A percentile compares a stretch with the other conserved stretches of the same genome.
These are phyloP conservation scores for Neolentinus lepideus DNA, from an alignment of 1,284 basidiomycete genomes.

Conservation along the genomic window DNA sequence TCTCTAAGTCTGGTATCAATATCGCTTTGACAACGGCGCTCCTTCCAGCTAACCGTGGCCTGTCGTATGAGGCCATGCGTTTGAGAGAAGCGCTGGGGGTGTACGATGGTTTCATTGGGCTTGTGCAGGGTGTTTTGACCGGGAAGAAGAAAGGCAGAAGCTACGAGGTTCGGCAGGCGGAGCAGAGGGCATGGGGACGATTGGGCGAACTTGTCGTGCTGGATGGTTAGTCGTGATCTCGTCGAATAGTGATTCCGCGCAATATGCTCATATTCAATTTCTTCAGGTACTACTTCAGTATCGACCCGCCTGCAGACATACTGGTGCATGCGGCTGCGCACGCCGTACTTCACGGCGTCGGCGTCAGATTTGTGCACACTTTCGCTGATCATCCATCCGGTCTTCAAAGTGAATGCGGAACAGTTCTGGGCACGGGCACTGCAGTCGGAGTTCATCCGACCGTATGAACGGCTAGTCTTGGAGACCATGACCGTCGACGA, in stretches of 20 bases:
- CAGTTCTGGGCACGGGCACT: conserved; percentile 23
- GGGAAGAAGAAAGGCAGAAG: conserved; percentile 20
- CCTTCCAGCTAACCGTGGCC: conserved; percentile 24
- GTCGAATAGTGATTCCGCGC: no score
- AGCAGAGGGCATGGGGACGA: conserved; percentile 45
- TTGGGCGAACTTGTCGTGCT: conserved; percentile 45
- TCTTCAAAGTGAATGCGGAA: conserved; percentile 30
- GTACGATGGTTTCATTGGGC: conserved; percentile 30
- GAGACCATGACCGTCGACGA: conserved; percentile 39
- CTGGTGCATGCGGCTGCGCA: conserved; percentile 37
- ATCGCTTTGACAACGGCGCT: conserved; percentile 27
- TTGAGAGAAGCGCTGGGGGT: conserved; percentile 35
- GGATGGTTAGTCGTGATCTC: conserved; percentile 26
- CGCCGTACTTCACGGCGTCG: conserved; percentile 29
- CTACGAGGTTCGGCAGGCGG: conserved; percentile 34
- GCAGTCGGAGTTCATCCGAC: conserved; percentile 26
- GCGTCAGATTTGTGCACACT: conserved; percentile 49
- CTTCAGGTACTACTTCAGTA: conserved; percentile 26
- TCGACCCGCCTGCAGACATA: conserved; percentile 42
- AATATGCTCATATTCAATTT: conserved; percentile 8
- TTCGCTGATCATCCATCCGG: conserved; percentile 41
- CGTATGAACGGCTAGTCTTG: conserved; percentile 50
- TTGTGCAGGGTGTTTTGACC: conserved; percentile 24
- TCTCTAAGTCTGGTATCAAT: background rate
- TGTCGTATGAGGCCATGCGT: conserved; percentile 27